A percentile compares a stretch with the other conserved stretches of the same genome.
These are phyloP conservation scores for Penicillium sp. DNA, from an alignment of 2,329 filamentous ascomycete genomes.

Conservation along the genomic window DNA sequence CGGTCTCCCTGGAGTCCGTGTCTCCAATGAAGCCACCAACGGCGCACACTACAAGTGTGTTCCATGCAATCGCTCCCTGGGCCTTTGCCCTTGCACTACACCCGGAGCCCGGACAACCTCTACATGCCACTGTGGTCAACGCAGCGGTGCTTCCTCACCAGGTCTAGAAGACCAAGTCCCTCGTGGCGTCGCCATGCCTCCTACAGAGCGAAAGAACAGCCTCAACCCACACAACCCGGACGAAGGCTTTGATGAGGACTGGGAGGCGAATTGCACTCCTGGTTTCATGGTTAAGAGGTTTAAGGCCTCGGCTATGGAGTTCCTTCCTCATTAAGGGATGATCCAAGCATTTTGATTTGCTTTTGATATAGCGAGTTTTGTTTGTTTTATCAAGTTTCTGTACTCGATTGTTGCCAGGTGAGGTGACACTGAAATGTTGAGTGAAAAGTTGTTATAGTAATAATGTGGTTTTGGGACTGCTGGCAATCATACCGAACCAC, in stretches of 20 bases:
- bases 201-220: constrained; percentile 4
- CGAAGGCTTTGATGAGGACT: constrained; percentile 26
- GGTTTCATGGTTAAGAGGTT: constrained; percentile 29
- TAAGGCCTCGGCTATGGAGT: constrained; percentile 22
- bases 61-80: constrained; percentile 24
- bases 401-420: constrained; percentile 1
- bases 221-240: constrained; percentile 22
- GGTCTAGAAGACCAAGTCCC: constrained; percentile 15
- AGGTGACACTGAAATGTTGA: constrained; percentile 1
- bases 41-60: constrained; percentile 28
- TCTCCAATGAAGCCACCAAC: constrained; percentile 8
- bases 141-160: constrained; percentile 20
- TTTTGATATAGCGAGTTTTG: constrained; percentile 5
- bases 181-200: constrained; percentile 12
- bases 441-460: constrained; percentile 8
- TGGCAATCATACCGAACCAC: not conserved
- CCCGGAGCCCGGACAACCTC: constrained; percentile 20
- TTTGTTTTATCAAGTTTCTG: constrained; percentile 2
- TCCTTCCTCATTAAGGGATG: constrained; percentile 9
- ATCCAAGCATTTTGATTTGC: not conserved
- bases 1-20: constrained; percentile 25
- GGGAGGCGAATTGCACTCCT: constrained; percentile 27
- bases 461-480: not conserved
- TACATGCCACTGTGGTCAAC: constrained; percentile 22
- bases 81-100: constrained; percentile 26